Base-by-base conservation (phyloP, 129 eudicot species). In the Flaveria bidentis region DNA sequence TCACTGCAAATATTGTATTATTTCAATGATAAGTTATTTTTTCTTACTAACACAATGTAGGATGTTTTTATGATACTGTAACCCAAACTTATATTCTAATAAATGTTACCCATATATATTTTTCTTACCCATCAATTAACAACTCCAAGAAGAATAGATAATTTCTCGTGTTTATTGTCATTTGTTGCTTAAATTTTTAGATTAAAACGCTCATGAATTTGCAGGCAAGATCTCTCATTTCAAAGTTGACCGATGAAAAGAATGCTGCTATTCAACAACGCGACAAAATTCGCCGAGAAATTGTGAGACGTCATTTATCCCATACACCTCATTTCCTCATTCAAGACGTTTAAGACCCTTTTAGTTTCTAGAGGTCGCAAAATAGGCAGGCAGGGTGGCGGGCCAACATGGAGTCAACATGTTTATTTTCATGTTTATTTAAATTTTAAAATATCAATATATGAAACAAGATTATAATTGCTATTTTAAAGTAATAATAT, bases 241-340 rank as follows among this genome's bases (percentile, higher is more conserved):
- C 84, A 13, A 88, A 86, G 79, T 76, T 89, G 88, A 85, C 84
- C n/a, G 91, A 84, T 76, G 97, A 92, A 69, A 92, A 87, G 84
- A 76, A 83, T 79, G 86, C 78, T 80, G 97, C 97, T 41, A 22
- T 84, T 77, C 89, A 89, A 52, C 88, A 78, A 78, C 64, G 75
- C 60, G 79, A 64, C 76, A 92, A 78, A 79, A 82, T 89, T 79
- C 91, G 91, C 12, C 90, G 84, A 57, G 96, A 92, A 76, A 73
- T 87, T 93, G 98, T 92, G 70, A 83, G 96, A 50, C 12, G 1
- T 60, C 33, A 50, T 69, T 25, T 49, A 51, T 49, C 51, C 10
- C 71, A 61, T 58, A 57, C 56, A 11, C 39, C 17, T 2, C 33
- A 53, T 51, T 2, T 10, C 23, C 30, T 74, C 20, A 2, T 75